Percentiles rank a stretch among this genome's conserved stretches.
Conservation (phyloP, 78 protist species). For the Dictyostelium discoideum region DNA sequence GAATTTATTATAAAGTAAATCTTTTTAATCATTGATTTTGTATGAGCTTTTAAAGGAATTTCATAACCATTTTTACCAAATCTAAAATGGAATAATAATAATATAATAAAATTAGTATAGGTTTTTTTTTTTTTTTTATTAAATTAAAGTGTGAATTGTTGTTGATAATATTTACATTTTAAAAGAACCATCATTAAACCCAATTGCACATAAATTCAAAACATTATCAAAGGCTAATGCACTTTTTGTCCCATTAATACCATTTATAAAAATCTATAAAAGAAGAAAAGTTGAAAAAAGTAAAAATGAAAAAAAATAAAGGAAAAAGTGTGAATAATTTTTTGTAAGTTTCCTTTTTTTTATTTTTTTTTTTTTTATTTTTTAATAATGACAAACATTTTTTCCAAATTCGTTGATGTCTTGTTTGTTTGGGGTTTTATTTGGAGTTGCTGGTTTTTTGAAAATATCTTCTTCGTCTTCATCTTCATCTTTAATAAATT, state of each 20-base stretch:
- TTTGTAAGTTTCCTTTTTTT: too few species aligned
- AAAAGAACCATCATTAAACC: constrained; percentile 45
- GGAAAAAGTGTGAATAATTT: background rate
- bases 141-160: too few species aligned
- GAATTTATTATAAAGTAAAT: constrained; percentile 16
- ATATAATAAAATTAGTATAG: background rate
- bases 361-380: too few species aligned
- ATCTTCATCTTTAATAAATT: background rate
- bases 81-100: background rate
- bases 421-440: background rate
- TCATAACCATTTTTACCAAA: constrained; percentile 55
- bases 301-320: background rate
- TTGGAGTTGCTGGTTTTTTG: background rate
- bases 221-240: constrained; percentile 27
- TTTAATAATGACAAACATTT: background rate
- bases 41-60: background rate
- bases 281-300: background rate
- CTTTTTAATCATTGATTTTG: constrained; percentile 29
- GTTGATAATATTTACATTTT: background rate
- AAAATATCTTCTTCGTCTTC: constrained; percentile 2
- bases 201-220: constrained; percentile 29
- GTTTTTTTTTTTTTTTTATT: background rate
- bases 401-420: background rate
- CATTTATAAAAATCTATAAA: constrained; percentile 12
- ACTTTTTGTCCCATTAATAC: background rate